Base-by-base conservation (phyloP, 2,329 filamentous ascomycete genomes). In the Hypoxylon sp. region DNA sequence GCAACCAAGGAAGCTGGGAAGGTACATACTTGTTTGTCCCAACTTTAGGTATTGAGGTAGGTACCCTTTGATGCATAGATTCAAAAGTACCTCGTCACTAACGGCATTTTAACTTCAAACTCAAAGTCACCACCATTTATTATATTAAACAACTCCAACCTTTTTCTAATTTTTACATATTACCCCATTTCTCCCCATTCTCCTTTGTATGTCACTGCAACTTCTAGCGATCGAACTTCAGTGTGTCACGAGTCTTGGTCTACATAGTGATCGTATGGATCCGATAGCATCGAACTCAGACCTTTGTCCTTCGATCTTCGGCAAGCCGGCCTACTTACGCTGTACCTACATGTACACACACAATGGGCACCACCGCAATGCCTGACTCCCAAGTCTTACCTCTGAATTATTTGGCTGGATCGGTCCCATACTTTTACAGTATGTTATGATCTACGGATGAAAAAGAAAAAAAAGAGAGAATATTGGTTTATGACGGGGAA, bases 81-180 rank as follows among this genome's bases (percentile, higher is more conserved):
- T 25, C 9, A 25, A 6, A 9, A 6, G 21, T 25, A 9, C 21
- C 21, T 25, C 7, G 21, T 34, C 13, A 9, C 21, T 20, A 35
- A 16, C 17, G 26, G 36, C n/a, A n/a, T 30, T 42, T 43, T 27
- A 54, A 46, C 26, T 31, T 57, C 45, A 40, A 51, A 46, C 41
- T 45, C 43, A 42, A 36, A 31, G 30, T 25, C 20, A 41, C 12
- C 20, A 41, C 12, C 37, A 41, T 46, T 45, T 31, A 55, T 47
- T 50, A 44, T 36, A 55, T 51, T 30, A 51, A 50, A 37, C 21
- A 51, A 23, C 34, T 55, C 35, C 51, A 44, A 55, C 36, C n/a
- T 35, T 53, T 53, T 38, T 32, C 25, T 17, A 26, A 15, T 7
- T 29, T 17, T 34, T 48, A 48, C 47, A 52, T 47, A 48, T 49